Percentiles rank a stretch among this genome's conserved stretches.
These are phyloP conservation scores for Vigna mungo DNA, from an alignment of 306 rosid species.

Conservation along the genomic window DNA sequence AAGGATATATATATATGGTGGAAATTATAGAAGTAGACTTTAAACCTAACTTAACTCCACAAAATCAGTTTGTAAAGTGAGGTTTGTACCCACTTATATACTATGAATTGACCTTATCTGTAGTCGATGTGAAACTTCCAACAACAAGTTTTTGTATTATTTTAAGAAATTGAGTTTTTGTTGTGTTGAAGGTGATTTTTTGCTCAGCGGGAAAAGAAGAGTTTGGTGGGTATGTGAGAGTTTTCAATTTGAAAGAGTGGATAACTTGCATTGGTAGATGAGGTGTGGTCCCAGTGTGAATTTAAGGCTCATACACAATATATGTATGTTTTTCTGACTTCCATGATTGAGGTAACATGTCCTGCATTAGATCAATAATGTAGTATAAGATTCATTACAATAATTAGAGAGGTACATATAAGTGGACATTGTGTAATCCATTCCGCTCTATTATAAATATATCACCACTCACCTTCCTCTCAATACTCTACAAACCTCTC, in stretches of 20 bases:
- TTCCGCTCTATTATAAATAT: neutral
- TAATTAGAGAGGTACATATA: conserved; percentile 7
- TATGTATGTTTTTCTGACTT: conserved; percentile 11
- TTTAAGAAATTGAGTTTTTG: neutral
- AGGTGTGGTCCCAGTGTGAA: neutral
- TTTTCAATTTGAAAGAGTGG: neutral
- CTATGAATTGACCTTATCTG: no score
- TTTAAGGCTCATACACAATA: neutral
- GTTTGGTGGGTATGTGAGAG: neutral
- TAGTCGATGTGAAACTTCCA: no score
- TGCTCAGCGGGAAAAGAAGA: neutral
- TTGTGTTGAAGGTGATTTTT: neutral
- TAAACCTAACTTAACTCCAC: no score
- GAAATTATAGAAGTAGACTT: no score
- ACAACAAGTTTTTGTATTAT: neutral
- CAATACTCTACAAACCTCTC: neutral
- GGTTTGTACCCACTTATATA: no score
- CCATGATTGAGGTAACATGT: conserved; percentile 5
- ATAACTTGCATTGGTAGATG: conserved; percentile 4
- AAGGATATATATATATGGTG: neutral
- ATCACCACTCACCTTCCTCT: neutral
- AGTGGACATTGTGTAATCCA: conserved; percentile 5
- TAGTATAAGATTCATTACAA: neutral
- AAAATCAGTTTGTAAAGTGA: no score
- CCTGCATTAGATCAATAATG: neutral